These are phyloP conservation scores for Amylocarpus encephaloides DNA, from an alignment of 2,329 filamentous ascomycete genomes.

Conservation along the genomic window DNA sequence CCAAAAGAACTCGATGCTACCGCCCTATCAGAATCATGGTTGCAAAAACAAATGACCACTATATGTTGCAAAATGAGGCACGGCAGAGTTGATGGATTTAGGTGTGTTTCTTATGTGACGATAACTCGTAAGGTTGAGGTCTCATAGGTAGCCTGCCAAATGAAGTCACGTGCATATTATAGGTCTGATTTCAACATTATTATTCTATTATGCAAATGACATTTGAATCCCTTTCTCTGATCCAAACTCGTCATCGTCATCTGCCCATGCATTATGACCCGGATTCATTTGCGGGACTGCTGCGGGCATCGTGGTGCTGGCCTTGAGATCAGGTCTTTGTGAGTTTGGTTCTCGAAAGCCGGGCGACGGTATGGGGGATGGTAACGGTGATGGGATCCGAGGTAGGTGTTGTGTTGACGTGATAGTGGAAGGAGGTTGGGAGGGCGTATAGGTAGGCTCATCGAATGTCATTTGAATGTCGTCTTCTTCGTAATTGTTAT, in stretches of 20 bases:
- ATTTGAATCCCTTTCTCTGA: constrained; percentile 70
- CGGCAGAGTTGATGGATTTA: too few relatives aligned
- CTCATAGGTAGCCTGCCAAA: too few relatives aligned
- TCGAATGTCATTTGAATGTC: constrained; percentile 69
- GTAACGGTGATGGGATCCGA: constrained; percentile 4
- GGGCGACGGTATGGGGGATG: constrained; percentile 7
- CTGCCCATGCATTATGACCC: constrained; percentile 62
- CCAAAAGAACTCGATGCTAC: too few relatives aligned
- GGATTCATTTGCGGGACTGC: constrained; percentile 34
- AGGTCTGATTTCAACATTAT: not conserved
- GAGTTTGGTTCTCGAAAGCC: constrained; percentile 11
- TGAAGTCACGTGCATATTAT: too few relatives aligned
- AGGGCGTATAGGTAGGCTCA: constrained; percentile 46
- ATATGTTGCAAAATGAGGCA: too few relatives aligned
- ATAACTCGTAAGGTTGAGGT: not conserved
- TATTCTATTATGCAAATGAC: constrained; percentile 55
- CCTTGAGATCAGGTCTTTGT: constrained; percentile 37
- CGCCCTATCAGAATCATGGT: too few relatives aligned
- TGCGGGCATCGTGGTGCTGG: constrained; percentile 44
- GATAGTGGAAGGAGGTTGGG: constrained; percentile 18
- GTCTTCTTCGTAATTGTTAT: constrained; percentile 34
- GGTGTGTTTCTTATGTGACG: too few relatives aligned
- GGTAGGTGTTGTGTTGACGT: constrained; percentile 15
- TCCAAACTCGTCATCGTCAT: constrained; percentile 62
- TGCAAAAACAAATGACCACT: too few relatives aligned